phyloP scores from a whole-genome alignment of 805 yeast species.

The Lachancea lanzarotensis region DNA sequence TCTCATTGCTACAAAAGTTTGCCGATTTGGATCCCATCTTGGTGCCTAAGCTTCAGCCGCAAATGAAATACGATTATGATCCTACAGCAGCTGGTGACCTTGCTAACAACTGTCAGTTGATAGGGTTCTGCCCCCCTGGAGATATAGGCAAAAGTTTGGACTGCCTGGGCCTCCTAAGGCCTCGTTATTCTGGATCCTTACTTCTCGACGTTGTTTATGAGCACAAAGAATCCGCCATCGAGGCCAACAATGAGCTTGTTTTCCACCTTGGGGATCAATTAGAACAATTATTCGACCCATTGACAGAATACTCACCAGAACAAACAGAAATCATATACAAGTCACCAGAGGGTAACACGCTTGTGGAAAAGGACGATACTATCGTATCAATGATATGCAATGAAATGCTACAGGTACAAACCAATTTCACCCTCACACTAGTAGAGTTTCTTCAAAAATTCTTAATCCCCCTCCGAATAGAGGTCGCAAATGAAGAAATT shows the following conservation, averaged over 20 bases:
- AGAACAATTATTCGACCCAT: constrained; percentile 83
- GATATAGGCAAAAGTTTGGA: constrained; percentile 52
- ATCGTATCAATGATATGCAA: constrained; percentile 49
- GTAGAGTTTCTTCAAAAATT: constrained; percentile 73
- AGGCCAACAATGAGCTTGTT: constrained; percentile 69
- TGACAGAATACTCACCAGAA: constrained; percentile 89
- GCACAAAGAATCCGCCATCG: constrained; percentile 43
- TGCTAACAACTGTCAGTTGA: constrained; percentile 57
- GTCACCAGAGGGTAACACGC: constrained; percentile 41
- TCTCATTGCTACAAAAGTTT: constrained; percentile 61
- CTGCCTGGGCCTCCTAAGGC: constrained; percentile 52
- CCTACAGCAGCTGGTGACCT: constrained; percentile 79
- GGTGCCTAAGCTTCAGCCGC: constrained; percentile 12
- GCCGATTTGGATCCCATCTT: constrained; percentile 41
- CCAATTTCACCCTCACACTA: constrained; percentile 62
- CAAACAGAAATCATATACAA: constrained; percentile 64
- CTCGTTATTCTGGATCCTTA: constrained; percentile 42
- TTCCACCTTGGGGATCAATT: constrained; percentile 75
- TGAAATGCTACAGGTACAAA: constrained; percentile 67
- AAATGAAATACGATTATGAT: constrained; percentile 47
- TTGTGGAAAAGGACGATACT: constrained; percentile 27
- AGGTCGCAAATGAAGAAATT: constrained; percentile 51
- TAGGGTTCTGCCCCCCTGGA: constrained; percentile 42
- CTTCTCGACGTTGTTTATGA: constrained; percentile 73
- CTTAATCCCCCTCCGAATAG: constrained; percentile 69